These are phyloP conservation scores for Phaeotremella fagi DNA, from an alignment of 768 basidiomycete genomes.

Conservation along the genomic window DNA sequence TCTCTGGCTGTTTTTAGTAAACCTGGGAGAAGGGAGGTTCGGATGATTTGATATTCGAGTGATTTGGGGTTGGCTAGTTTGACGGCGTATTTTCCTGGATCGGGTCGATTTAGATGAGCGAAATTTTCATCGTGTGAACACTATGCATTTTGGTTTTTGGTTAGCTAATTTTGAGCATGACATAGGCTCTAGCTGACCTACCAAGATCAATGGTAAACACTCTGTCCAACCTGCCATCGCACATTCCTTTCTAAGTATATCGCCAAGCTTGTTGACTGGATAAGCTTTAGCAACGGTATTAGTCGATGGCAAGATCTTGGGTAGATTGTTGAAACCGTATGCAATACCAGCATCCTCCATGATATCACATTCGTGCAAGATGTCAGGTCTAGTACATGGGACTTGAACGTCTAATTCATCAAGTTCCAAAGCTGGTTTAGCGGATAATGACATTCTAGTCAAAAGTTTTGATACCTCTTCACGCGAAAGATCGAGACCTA, in stretches of 20 bases:
- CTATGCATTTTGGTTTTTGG: constrained; percentile 51
- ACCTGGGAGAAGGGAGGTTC: constrained; percentile 91
- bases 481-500: constrained; percentile 69
- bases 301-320: constrained; percentile 82
- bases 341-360: constrained; percentile 98
- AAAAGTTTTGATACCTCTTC: constrained; percentile 67
- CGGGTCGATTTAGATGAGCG: constrained; percentile 78
- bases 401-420: constrained; percentile 73
- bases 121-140: constrained; percentile 99
- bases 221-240: constrained; percentile 94
- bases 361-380: constrained; percentile 95
- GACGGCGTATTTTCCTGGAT: constrained; percentile 75
- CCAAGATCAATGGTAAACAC: constrained; percentile 86
- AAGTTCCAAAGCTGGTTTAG: constrained; percentile 54
- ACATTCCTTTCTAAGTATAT: constrained; percentile 84
- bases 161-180: not conserved
- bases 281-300: constrained; percentile 92
- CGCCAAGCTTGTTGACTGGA: constrained; percentile 80
- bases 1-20: constrained; percentile 95
- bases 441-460: constrained; percentile 72
- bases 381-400: constrained; percentile 95
- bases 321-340: constrained; percentile 95
- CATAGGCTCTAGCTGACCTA: constrained; percentile 49
- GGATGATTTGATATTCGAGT: constrained; percentile 94
- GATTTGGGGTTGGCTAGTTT: constrained; percentile 97